Evolutionary conservation across 305 asterid genomes (phyloP).

Genomic region (Stenogyne calaminthoides): DNA sequence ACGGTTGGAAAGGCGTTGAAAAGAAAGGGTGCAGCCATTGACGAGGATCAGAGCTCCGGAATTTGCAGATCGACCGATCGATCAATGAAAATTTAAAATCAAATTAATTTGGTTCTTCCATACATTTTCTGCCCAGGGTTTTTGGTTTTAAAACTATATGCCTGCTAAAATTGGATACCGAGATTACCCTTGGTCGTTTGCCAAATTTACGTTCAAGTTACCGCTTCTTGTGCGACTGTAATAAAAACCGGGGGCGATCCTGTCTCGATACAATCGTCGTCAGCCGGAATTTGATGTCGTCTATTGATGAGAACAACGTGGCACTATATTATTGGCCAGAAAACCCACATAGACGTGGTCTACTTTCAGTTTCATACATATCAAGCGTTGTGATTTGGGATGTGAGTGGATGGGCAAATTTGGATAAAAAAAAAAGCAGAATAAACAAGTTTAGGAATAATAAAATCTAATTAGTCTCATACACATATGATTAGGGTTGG

Average conservation of each 20-base stretch:
- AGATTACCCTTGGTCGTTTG: not conserved
- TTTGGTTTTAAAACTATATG: slow-evolving; percentile 27
- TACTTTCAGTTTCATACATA: not conserved
- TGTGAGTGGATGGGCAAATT: too few species aligned
- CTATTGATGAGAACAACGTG: slow-evolving; percentile 21
- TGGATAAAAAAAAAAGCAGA: too few species aligned
- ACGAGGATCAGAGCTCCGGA: slow-evolving; percentile 38
- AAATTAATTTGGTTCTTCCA: slow-evolving; percentile 6
- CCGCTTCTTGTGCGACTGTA: not conserved
- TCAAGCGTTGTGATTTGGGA: too few species aligned
- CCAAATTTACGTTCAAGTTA: not conserved
- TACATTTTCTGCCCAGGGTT: slow-evolving; percentile 27
- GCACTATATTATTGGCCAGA: slow-evolving; percentile 32
- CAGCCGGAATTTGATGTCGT: not conserved
- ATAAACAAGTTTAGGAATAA: too few species aligned
- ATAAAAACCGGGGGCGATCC: slow-evolving; percentile 2
- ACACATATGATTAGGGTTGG: too few species aligned
- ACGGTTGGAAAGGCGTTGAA: slow-evolving; percentile 95
- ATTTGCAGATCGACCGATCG: slow-evolving; percentile 42
- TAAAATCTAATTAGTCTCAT: too few species aligned
- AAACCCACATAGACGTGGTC: slow-evolving; percentile 31
- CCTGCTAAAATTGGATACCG: slow-evolving; percentile 10
- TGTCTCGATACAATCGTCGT: slow-evolving; percentile 14
- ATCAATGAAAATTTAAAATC: slow-evolving; percentile 19
- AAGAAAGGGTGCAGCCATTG: slow-evolving; percentile 97